These are phyloP conservation scores for Boletales sp. DNA, from an alignment of 768 basidiomycete species.

Conservation along the genomic window DNA sequence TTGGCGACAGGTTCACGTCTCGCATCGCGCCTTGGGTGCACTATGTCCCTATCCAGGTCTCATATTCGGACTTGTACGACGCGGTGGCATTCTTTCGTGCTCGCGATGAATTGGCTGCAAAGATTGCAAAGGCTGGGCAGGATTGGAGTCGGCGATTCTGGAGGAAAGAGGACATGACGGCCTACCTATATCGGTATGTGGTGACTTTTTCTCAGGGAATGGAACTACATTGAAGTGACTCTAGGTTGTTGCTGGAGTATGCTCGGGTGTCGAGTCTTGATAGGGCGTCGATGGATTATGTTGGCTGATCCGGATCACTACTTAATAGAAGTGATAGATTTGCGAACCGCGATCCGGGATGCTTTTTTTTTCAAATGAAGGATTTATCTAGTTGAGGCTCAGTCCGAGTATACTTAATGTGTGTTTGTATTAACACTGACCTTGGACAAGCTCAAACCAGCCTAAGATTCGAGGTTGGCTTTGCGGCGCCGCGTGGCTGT, in stretches of 20 bases:
- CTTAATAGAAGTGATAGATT: too few species aligned
- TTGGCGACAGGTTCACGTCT: constrained; percentile 45
- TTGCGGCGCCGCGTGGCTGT: too few species aligned
- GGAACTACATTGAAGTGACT: background rate
- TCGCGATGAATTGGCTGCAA: constrained; percentile 56
- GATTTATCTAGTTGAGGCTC: too few species aligned
- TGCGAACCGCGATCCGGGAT: too few species aligned
- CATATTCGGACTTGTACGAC: constrained; percentile 68
- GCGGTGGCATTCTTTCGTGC: constrained; percentile 68
- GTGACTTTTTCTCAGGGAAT: background rate
- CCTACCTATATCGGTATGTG: constrained; percentile 37
- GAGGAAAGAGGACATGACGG: constrained; percentile 57
- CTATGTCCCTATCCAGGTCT: constrained; percentile 66
- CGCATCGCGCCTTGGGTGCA: constrained; percentile 68
- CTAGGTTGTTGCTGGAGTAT: background rate
- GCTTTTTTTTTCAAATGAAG: too few species aligned
- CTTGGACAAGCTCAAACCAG: too few species aligned
- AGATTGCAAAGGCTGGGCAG: constrained; percentile 54
- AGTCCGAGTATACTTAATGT: too few species aligned
- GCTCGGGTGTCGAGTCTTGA: background rate
- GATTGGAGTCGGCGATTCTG: constrained; percentile 57
- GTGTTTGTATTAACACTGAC: too few species aligned
- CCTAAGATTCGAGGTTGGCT: too few species aligned
- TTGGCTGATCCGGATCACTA: background rate
- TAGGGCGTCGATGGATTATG: background rate